Evolutionary conservation across 177 flowering plant species (phyloP), one percentile per base, ranked within the genome.

Genomic region (Telopea speciosissima): DNA sequence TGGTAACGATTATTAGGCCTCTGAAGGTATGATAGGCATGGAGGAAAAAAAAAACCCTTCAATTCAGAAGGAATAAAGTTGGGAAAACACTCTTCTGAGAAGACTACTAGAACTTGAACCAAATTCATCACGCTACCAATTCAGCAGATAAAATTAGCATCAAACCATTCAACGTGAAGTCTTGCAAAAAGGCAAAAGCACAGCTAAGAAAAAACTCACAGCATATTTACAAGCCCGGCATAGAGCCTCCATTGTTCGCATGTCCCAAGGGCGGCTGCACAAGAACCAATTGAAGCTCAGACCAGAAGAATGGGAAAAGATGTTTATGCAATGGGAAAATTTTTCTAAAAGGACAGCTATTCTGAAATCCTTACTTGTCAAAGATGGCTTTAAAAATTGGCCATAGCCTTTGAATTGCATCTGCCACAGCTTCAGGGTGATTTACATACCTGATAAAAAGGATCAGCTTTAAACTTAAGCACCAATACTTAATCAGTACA

Each of bases 191-290:
- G 14, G 19, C 23, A 28, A 49, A 24, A 45, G 13, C 31, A 22
- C 9, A 66, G 16, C 45, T 31, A 2, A 65, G 17, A 73, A 62
- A 25, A 70, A 69, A 85, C 97, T 86, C 79, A 96, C 99, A 77
- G 98, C 96, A 83, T 89, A 89, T 87, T 93, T 96, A 81, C 98
- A 96, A 65, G 99, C 99, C 68, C 97, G 89, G 80, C 99, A 96
- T 71, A 93, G 87, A 74, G 99, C 85, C 74, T 96, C 99, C 99
- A 96, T 96, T 22, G 97, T 90, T 62, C 93, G 82, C 93, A 90
- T 88, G 78, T 96, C 98, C 98, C 97, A 91, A 74, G 98, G 93
- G 81, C 97, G 93, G 66, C 99, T 96, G 79, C 72, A 80, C 5
- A 72, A 76, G 28, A 77, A 70, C 19, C 69, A 68, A 66, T 56